phyloP scores from a whole-genome alignment of 495 filamentous ascomycete species.

The Staphylotrichum longicolle region DNA sequence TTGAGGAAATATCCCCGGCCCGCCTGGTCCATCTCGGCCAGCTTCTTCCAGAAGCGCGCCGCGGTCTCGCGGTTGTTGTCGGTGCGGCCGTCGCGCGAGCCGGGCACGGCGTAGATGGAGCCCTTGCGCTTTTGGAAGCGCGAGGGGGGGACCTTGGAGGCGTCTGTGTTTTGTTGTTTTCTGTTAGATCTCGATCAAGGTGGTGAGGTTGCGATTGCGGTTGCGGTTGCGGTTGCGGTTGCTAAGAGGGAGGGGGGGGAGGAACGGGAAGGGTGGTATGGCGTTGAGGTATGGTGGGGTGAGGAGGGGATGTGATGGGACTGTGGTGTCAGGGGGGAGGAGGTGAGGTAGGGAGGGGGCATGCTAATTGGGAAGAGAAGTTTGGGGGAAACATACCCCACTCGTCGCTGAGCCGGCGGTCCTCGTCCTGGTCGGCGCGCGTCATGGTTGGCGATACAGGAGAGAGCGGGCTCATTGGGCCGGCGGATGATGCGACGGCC shows the following conservation, averaged over 20 bases:
- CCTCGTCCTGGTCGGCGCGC: not conserved
- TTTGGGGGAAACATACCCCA: slow-evolving; percentile 38
- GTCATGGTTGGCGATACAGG: not conserved
- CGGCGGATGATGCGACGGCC: not conserved
- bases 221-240: no score
- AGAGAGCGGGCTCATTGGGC: not conserved
- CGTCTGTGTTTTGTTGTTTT: slow-evolving; percentile 40
- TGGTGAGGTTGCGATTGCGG: no score
- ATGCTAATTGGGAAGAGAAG: not conserved
- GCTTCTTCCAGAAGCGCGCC: slow-evolving; percentile 40
- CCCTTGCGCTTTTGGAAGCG: slow-evolving; percentile 64
- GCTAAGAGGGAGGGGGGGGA: not conserved
- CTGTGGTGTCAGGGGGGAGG: not conserved
- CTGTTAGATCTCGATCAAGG: not conserved
- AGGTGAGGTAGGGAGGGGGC: not conserved
- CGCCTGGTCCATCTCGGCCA: slow-evolving; percentile 34
- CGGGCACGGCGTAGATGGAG: slow-evolving; percentile 59
- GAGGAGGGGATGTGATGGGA: not conserved
- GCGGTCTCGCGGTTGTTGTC: slow-evolving; percentile 47
- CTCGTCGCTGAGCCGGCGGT: slow-evolving; percentile 35
- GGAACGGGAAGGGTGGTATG: no score
- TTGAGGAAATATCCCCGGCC: not conserved
- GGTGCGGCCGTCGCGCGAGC: slow-evolving; percentile 56
- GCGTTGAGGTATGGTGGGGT: no score
- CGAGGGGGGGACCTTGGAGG: slow-evolving; percentile 58